Conservation (phyloP, 805 yeast species). For the Blastobotrys chiropterorum region DNA sequence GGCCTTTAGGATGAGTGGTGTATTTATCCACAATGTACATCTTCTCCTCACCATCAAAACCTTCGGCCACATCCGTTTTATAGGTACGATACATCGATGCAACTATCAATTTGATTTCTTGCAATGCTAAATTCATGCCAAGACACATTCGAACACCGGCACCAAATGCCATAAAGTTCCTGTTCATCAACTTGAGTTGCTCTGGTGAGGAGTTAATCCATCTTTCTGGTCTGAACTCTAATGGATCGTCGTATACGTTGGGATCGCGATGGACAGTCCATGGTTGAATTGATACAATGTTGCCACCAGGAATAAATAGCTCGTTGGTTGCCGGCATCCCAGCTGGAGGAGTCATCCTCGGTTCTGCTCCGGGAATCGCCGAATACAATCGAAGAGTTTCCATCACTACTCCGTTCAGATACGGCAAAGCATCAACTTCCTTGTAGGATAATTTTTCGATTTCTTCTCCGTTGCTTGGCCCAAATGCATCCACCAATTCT, state of each 20-base stretch:
- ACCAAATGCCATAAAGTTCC: conserved; percentile 62
- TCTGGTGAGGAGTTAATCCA: conserved; percentile 43
- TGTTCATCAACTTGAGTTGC: conserved; percentile 40
- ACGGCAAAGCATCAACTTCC: conserved; percentile 48
- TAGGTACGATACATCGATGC: conserved; percentile 40
- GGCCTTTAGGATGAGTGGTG: conserved; percentile 46
- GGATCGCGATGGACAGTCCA: conserved; percentile 54
- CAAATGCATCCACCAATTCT: conserved; percentile 41
- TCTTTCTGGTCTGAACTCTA: conserved; percentile 50
- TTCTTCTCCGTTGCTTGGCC: conserved; percentile 22
- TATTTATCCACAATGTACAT: conserved; percentile 55
- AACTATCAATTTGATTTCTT: conserved; percentile 55
- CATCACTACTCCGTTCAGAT: conserved; percentile 52
- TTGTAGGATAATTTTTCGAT: conserved; percentile 29
- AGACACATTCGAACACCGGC: conserved; percentile 69
- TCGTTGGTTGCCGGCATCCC: conserved; percentile 19
- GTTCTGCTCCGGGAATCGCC: conserved; percentile 72
- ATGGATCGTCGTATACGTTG: conserved; percentile 46
- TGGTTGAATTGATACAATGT: conserved; percentile 58
- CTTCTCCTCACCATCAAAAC: conserved; percentile 41
- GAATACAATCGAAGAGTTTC: conserved; percentile 61
- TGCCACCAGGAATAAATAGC: conserved; percentile 44
- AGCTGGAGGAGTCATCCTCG: conserved; percentile 41
- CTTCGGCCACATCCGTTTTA: conserved; percentile 12
- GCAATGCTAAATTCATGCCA: conserved; percentile 61